phyloP scores from a whole-genome alignment of 441 rosid species.

The Sinapis alba region DNA sequence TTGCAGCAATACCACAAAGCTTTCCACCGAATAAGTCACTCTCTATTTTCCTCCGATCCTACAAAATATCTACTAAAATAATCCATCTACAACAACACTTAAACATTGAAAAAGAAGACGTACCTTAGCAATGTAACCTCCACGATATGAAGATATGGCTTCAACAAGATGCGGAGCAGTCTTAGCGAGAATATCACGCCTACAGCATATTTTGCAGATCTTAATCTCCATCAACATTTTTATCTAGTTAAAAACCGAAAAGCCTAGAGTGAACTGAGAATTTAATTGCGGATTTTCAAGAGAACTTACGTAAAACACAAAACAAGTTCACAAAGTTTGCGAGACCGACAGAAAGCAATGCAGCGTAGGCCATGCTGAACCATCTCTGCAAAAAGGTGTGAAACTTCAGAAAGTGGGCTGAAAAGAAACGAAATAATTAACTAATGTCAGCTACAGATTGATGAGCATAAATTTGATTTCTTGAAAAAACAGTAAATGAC shows the following conservation, averaged over 20 bases:
- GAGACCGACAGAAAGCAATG: slow-evolving; percentile 90
- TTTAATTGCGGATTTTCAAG: slow-evolving; percentile 2
- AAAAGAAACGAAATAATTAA: slow-evolving; percentile 31
- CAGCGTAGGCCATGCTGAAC: slow-evolving; percentile 96
- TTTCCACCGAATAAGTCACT: slow-evolving; percentile 79
- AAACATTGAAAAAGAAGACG: not conserved
- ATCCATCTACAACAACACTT: slow-evolving; percentile 26
- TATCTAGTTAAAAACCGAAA: not conserved
- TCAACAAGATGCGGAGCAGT: slow-evolving; percentile 76
- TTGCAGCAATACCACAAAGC: slow-evolving; percentile 91
- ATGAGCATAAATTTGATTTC: slow-evolving; percentile 15
- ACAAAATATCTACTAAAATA: slow-evolving; percentile 19
- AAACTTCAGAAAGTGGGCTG: slow-evolving; percentile 81
- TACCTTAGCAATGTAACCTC: slow-evolving; percentile 89
- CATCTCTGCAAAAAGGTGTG: slow-evolving; percentile 92
- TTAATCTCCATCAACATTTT: slow-evolving; percentile 13
- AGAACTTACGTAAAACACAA: slow-evolving; percentile 76
- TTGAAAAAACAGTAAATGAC: not conserved
- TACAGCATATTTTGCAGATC: slow-evolving; percentile 35
- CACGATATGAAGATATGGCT: slow-evolving; percentile 83
- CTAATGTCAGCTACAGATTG: slow-evolving; percentile 17
- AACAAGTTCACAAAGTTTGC: slow-evolving; percentile 93
- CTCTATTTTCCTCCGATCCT: slow-evolving; percentile 93
- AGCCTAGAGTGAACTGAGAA: not conserved
- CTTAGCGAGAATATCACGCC: slow-evolving; percentile 83